Evolutionary conservation across 768 basidiomycete genomes (phyloP), one percentile per base, ranked within the genome.

Genomic region (Strobilomyces confusus): DNA sequence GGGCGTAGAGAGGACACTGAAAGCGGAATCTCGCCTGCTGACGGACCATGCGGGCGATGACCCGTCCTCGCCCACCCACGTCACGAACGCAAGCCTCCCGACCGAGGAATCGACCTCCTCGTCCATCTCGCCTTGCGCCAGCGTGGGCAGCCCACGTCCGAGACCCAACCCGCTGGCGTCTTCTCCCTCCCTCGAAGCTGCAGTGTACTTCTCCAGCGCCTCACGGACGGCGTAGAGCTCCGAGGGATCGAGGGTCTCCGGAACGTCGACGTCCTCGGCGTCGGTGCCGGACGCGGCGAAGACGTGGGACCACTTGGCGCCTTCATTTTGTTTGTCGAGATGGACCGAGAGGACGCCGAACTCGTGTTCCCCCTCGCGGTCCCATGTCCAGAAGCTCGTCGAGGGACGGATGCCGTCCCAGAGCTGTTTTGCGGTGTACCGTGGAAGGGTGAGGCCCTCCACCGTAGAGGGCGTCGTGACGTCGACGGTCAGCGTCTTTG

Each of bases 341-440:
- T 97, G 88, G 19, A 98, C 70, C 1, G 89, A 84, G 59, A 98
- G 77, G 30, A 90, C 56, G 2, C 89, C 89, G 60, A 80, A 84
- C 13, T 80, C 64, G 52, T 77, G 77, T 46, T 84, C 83, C 5
- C 83, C 89, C 56, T 86, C 83, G 17, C 83, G 78, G 61, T 97
- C 93, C 81, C 87, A 95, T 5, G 92, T 95, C 94, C 93, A 99
- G 62, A 90, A 83, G 63, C 90, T 89, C n/a, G 86, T 79, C 3
- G 84, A 79, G 1, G 88, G 73, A 48, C 82, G 81, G 57, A 99
- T 87, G 11, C 73, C 72, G 58, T 83, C 92, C 95, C 95, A 99
- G 3, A 92, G 75, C 23, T 74, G 71, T 62, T 83, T 81, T 29
- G 77, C 72, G 0, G 81, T 78, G 66, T 85, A 88, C 36, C 68